Evolutionary conservation across 2,329 filamentous ascomycete species (phyloP), one percentile per base, ranked within the genome.

Genomic region (Colletotrichum noveboracense): DNA sequence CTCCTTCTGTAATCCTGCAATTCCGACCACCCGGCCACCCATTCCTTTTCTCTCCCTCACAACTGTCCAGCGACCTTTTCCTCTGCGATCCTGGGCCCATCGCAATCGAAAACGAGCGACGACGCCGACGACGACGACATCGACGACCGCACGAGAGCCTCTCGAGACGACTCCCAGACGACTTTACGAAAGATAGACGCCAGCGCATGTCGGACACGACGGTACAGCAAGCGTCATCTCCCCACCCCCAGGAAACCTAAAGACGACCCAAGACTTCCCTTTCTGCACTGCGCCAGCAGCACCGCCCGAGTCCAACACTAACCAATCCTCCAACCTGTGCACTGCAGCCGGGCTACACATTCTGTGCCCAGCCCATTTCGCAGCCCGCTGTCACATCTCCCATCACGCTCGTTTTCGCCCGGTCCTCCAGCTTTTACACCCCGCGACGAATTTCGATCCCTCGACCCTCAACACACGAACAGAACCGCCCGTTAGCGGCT

Each of bases 231-330:
- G 64, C 70, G 73, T 73, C 73, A 73, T 73, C 36, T 52, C 70
- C 64, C 73, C 73, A 56, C 64, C 48, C 43, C 36, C 34, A 55
- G 26, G 32, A 74, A 60, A 76, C 74, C 70, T 76, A 65, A 69
- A 69, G 64, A 62, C 43, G 48, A 56, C 24, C 62, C 18, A 34
- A 75, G 69, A 64, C 62, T 34, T 65, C 64, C 34, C 60, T 32
- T 73, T 73, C 58, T 38, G 43, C 70, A n/a, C 34, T 43, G 38
- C 64, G 30, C 38, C 73, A 43, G 30, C 48, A 26, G n/a, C 38
- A 64, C n/a, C 64, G n/a, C 34, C 30, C 26, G 28, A 16, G 24
- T 58, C 34, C 55, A 43, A 60, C 65, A 32, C 58, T 30, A 48
- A 52, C 43, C 43, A 52, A 52, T 52, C 30, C 30, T 34, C 18